These are phyloP conservation scores for Xylariaceae sp. DNA, from an alignment of 2,329 filamentous ascomycete genomes.

Conservation along the genomic window DNA sequence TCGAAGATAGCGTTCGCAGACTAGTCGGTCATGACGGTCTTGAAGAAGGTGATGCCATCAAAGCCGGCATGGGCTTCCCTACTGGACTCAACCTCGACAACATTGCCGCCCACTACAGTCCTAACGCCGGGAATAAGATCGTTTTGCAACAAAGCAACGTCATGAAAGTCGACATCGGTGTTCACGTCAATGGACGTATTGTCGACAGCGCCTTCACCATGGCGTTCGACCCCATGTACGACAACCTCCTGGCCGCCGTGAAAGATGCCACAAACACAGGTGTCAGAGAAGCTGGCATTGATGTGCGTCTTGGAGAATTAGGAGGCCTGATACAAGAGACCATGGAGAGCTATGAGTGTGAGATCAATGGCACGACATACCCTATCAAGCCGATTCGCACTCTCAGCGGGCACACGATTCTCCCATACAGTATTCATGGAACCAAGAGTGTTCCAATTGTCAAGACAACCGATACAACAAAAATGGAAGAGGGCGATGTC, in stretches of 20 bases:
- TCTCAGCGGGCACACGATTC: conserved; percentile 84
- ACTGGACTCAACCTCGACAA: conserved; percentile 79
- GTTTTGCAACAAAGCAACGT: conserved; percentile 68
- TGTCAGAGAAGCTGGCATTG: conserved; percentile 84
- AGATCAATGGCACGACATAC: conserved; percentile 70
- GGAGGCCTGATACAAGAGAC: conserved; percentile 79
- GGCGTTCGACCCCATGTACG: conserved; percentile 68
- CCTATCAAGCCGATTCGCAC: conserved; percentile 83
- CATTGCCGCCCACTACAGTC: conserved; percentile 80
- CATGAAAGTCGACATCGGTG: conserved; percentile 77
- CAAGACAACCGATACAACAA: conserved; percentile 78
- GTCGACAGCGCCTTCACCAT: conserved; percentile 79
- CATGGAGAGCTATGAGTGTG: conserved; percentile 90
- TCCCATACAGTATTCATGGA: conserved; percentile 84
- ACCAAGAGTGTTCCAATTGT: conserved; percentile 92
- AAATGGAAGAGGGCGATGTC: conserved; percentile 96
- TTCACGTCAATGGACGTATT: conserved; percentile 74
- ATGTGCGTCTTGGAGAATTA: conserved; percentile 81
- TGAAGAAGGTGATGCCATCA: conserved; percentile 69
- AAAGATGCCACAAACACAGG: conserved; percentile 79
- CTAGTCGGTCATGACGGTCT: conserved; percentile 72
- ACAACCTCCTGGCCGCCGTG: conserved; percentile 67
- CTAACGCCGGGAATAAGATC: conserved; percentile 79
- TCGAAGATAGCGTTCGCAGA: conserved; percentile 74
- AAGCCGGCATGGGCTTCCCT: conserved; percentile 81